Conservation (phyloP, 2,329 filamentous ascomycete species). For the Aspergillus thermomutatus region DNA sequence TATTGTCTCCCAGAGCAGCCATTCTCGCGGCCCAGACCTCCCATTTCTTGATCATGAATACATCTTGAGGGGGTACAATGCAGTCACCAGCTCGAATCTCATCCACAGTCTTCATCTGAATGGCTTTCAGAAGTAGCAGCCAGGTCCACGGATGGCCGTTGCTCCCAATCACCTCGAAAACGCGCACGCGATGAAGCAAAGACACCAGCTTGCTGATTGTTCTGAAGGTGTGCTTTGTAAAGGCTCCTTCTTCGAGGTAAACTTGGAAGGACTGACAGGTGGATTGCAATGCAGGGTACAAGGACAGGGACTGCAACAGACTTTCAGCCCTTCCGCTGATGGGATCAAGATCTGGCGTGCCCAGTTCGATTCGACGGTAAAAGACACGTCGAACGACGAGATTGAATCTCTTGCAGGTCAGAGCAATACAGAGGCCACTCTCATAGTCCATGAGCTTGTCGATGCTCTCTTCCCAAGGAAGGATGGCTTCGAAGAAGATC, state of each 20-base stretch:
- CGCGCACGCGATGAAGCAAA: neutral
- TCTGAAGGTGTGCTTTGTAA: neutral
- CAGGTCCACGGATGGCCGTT: neutral
- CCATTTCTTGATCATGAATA: neutral
- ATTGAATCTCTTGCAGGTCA: neutral
- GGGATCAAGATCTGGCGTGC: neutral
- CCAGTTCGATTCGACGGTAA: neutral
- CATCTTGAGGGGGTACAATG: neutral
- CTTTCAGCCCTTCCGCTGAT: neutral
- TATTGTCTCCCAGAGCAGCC: neutral
- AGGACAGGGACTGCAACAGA: neutral
- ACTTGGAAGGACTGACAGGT: neutral
- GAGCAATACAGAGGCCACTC: neutral
- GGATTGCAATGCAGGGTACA: neutral
- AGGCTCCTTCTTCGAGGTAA: neutral
- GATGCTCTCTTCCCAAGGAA: neutral
- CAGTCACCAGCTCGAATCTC: neutral
- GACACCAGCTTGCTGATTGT: neutral
- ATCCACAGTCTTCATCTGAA: neutral
- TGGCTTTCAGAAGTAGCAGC: neutral
- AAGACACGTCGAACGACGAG: neutral
- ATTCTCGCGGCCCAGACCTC: neutral
- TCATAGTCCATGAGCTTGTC: neutral
- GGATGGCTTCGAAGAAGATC: neutral
- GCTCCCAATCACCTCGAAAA: neutral